These are phyloP conservation scores for Sisymbrium altissimum DNA, from an alignment of 345 rosid genomes.

Conservation along the genomic window DNA sequence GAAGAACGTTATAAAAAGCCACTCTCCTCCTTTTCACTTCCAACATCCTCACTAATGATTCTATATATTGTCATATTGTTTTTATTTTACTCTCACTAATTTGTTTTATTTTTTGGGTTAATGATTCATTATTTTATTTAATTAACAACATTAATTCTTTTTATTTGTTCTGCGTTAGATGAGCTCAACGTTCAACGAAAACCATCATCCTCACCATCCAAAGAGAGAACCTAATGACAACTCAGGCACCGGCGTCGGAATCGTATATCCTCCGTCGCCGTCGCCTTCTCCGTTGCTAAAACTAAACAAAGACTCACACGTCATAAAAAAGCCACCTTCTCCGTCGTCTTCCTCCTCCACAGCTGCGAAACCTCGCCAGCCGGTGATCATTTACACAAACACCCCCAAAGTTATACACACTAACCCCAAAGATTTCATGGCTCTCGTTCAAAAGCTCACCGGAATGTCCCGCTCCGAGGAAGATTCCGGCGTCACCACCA, in stretches of 20 bases:
- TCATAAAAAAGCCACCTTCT: slow-evolving; percentile 46
- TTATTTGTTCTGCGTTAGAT: neutral
- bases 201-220: slow-evolving; percentile 6
- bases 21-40: neutral
- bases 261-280: slow-evolving; percentile 14
- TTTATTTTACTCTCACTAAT: neutral
- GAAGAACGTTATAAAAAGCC: slow-evolving; percentile 14
- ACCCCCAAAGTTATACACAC: slow-evolving; percentile 89
- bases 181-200: slow-evolving; percentile 23
- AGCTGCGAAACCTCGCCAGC: slow-evolving; percentile 52
- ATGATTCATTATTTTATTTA: neutral
- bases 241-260: too few species aligned
- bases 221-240: slow-evolving; percentile 22
- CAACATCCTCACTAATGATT: neutral
- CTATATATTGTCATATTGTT: neutral
- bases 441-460: slow-evolving; percentile 84
- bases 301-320: slow-evolving; percentile 52
- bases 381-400: slow-evolving; percentile 93
- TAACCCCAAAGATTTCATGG: slow-evolving; percentile 83
- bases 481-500: slow-evolving; percentile 9
- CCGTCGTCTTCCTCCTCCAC: slow-evolving; percentile 35
- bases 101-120: neutral
- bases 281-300: slow-evolving; percentile 17
- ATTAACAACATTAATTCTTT: neutral
- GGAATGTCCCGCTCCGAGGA: slow-evolving; percentile 60